Evolutionary conservation across 768 basidiomycete species (phyloP).

Genomic region (Asterophora lycoperdoides): DNA sequence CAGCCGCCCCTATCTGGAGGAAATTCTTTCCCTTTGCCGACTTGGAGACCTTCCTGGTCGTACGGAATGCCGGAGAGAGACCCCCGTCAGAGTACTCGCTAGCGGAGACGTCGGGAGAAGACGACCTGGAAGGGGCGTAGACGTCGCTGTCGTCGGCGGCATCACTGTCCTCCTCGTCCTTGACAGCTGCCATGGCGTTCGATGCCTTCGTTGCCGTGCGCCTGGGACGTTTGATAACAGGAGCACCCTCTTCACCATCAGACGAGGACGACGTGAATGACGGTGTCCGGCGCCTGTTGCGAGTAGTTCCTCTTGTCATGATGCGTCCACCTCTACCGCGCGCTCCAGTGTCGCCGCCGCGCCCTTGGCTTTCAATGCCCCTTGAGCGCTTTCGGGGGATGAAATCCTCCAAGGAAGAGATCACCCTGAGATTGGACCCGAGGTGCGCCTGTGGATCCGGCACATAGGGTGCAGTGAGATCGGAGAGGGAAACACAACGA

Average conservation of each 20-base stretch:
- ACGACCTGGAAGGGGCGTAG: slow-evolving; percentile 20
- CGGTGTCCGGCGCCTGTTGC: slow-evolving; percentile 9
- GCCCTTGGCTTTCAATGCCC: neutral
- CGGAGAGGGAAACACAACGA: slow-evolving; percentile 15
- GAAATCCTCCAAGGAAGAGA: slow-evolving; percentile 2
- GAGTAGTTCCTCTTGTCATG: neutral
- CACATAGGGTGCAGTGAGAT: slow-evolving; percentile 17
- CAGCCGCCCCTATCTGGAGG: slow-evolving; percentile 18
- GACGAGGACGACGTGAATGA: slow-evolving; percentile 15
- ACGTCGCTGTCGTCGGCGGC: slow-evolving; percentile 14
- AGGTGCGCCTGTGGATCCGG: slow-evolving; percentile 3
- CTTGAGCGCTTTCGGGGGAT: slow-evolving; percentile 10
- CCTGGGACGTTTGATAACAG: slow-evolving; percentile 10
- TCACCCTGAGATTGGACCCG: neutral
- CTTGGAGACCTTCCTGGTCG: slow-evolving; percentile 1
- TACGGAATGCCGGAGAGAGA: neutral
- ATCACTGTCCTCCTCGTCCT: slow-evolving; percentile 14
- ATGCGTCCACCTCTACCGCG: neutral
- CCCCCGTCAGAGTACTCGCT: slow-evolving; percentile 18
- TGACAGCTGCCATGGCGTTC: neutral
- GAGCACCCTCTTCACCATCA: slow-evolving; percentile 2
- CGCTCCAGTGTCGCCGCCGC: neutral
- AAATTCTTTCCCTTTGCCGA: slow-evolving; percentile 7
- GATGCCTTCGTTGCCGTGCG: slow-evolving; percentile 1
- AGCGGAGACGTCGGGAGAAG: slow-evolving; percentile 13